A percentile compares a stretch with the other conserved stretches of the same genome.
phyloP scores from a whole-genome alignment of 768 basidiomycete species.

The Multifurca ochricompacta region DNA sequence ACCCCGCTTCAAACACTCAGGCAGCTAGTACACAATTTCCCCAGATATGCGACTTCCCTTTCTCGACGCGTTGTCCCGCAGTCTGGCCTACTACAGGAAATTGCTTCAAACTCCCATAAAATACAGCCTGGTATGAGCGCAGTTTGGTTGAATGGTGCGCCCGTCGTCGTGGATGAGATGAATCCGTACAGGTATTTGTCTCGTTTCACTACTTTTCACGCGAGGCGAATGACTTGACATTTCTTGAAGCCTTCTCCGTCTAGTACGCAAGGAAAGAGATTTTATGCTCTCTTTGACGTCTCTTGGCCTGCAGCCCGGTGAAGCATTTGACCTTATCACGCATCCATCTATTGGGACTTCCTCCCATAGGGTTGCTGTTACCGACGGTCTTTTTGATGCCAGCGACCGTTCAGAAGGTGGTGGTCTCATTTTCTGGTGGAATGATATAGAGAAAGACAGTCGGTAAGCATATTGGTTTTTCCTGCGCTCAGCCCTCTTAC shows the following conservation, averaged over 20 bases:
- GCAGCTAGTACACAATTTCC: slow-evolving; percentile 80
- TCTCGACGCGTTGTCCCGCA: slow-evolving; percentile 59
- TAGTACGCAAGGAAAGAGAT: slow-evolving; percentile 63
- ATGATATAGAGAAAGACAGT: slow-evolving; percentile 80
- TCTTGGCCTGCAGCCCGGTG: slow-evolving; percentile 51
- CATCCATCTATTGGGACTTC: slow-evolving; percentile 49
- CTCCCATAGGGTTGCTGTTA: slow-evolving; percentile 39
- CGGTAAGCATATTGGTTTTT: slow-evolving; percentile 35
- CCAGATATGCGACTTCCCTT: slow-evolving; percentile 70
- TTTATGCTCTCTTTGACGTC: slow-evolving; percentile 50
- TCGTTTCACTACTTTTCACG: not conserved
- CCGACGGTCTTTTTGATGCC: slow-evolving; percentile 83
- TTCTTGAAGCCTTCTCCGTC: slow-evolving; percentile 47
- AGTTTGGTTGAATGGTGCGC: slow-evolving; percentile 78
- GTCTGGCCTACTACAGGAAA: slow-evolving; percentile 43
- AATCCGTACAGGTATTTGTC: slow-evolving; percentile 53
- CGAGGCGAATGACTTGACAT: not conserved
- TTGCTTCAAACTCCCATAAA: slow-evolving; percentile 48
- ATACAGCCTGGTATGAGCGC: slow-evolving; percentile 46
- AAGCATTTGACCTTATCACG: slow-evolving; percentile 69
- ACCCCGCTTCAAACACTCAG: slow-evolving; percentile 49
- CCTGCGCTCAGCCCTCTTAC: not conserved
- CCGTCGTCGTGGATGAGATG: slow-evolving; percentile 52
- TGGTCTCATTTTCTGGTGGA: slow-evolving; percentile 74
- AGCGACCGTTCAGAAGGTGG: slow-evolving; percentile 81